A percentile compares a stretch with the other conserved stretches of the same genome.
Evolutionary conservation across 1,284 basidiomycete species (phyloP).

Genomic region (Ganoderma multipileum): DNA sequence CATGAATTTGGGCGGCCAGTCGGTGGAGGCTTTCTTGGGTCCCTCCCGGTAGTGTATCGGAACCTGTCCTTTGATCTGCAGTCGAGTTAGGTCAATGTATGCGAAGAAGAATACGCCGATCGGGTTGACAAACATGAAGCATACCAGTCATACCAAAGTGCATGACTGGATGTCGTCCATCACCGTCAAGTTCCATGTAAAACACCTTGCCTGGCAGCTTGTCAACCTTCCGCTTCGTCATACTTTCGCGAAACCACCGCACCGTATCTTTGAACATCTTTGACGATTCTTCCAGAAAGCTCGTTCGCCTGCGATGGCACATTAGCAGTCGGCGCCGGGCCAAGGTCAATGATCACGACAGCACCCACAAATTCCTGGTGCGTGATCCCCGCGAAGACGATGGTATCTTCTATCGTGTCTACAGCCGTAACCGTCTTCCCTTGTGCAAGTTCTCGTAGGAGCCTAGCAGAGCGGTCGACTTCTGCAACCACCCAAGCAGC

Average conservation of each 20-base stretch:
- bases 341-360: no score
- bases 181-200: conserved; percentile 72
- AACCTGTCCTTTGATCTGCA: conserved; percentile 67
- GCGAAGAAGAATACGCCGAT: not conserved
- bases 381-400: conserved; percentile 71
- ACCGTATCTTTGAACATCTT: conserved; percentile 71
- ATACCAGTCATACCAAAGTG: conserved; percentile 89
- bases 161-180: conserved; percentile 70
- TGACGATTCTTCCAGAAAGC: conserved; percentile 64
- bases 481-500: conserved; percentile 48
- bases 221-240: no score
- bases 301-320: conserved; percentile 55
- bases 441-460: conserved; percentile 61
- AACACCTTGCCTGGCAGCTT: conserved; percentile 73
- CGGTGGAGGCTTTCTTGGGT: conserved; percentile 53
- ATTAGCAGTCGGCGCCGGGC: not conserved
- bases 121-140: conserved; percentile 59
- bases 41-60: conserved; percentile 70
- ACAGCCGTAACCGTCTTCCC: conserved; percentile 67
- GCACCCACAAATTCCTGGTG: conserved; percentile 67
- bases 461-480: conserved; percentile 73
- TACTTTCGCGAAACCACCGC: conserved; percentile 1
- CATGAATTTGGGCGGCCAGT: conserved; percentile 83
- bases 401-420: conserved; percentile 68
- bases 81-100: not conserved